Percentiles rank a stretch among this genome's conserved stretches.
Evolutionary conservation across 2,329 filamentous ascomycete genomes (phyloP).

Genomic region (Penicillium sp.): DNA sequence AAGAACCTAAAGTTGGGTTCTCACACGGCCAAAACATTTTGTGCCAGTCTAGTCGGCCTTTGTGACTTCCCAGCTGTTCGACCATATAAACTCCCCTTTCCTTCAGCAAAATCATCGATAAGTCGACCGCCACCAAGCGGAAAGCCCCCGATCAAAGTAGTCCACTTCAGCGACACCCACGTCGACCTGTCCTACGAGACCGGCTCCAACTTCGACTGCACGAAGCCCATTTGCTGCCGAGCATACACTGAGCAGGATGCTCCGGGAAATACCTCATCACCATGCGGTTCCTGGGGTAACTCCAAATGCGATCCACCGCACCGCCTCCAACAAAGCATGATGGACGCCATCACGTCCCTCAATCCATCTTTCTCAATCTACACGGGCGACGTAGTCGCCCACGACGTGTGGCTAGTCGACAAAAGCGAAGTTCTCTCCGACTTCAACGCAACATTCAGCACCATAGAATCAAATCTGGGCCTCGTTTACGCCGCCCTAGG

Average conservation of each 20-base stretch:
- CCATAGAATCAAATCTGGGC: conserved; percentile 44
- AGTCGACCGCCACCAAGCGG: conserved; percentile 47
- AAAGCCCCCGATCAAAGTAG: conserved; percentile 51
- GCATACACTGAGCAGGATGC: conserved; percentile 49
- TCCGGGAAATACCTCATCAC: conserved; percentile 49
- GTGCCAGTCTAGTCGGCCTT: conserved; percentile 54
- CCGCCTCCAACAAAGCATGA: conserved; percentile 55
- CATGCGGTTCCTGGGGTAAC: conserved; percentile 55
- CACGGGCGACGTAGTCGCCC: conserved; percentile 59
- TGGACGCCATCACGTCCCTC: conserved; percentile 39
- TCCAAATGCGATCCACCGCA: conserved; percentile 54
- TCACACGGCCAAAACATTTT: conserved; percentile 52
- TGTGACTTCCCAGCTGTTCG: conserved; percentile 51
- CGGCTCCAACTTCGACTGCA: conserved; percentile 56
- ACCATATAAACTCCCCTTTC: conserved; percentile 46
- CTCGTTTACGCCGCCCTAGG: conserved; percentile 55
- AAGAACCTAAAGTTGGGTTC: conserved; percentile 50
- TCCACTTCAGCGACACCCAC: conserved; percentile 62
- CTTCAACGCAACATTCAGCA: conserved; percentile 48
- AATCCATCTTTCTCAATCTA: conserved; percentile 57
- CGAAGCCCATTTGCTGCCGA: conserved; percentile 60
- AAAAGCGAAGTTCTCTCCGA: conserved; percentile 32
- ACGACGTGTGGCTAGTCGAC: conserved; percentile 43
- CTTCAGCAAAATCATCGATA: conserved; percentile 39
- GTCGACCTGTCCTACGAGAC: conserved; percentile 56